These are phyloP conservation scores for Diplodia sapinea DNA, from an alignment of 2,329 filamentous ascomycete genomes.

Conservation along the genomic window DNA sequence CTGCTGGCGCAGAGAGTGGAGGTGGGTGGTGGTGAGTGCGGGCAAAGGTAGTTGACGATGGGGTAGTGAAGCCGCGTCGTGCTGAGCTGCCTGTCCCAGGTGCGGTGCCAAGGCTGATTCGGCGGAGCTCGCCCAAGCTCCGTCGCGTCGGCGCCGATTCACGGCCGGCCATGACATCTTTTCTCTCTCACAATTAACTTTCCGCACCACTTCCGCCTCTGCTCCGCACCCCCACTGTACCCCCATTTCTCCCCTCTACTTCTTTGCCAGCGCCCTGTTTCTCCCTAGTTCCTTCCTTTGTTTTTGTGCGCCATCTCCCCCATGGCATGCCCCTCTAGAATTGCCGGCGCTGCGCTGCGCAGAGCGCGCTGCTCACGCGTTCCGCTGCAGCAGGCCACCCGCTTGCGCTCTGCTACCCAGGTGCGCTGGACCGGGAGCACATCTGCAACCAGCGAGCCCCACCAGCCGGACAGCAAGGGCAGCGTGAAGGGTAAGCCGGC, in stretches of 20 bases:
- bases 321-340: slow-evolving; percentile 46
- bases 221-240: slow-evolving; percentile 18
- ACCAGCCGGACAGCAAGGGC: slow-evolving; percentile 46
- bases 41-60: slow-evolving; percentile 17
- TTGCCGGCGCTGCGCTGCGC: slow-evolving; percentile 42
- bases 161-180: slow-evolving; percentile 31
- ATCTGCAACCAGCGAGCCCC: slow-evolving; percentile 51
- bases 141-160: slow-evolving; percentile 6
- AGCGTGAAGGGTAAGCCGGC: slow-evolving; percentile 43
- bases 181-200: background rate
- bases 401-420: slow-evolving; percentile 41
- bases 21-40: slow-evolving; percentile 7
- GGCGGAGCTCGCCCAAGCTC: slow-evolving; percentile 30
- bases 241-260: background rate
- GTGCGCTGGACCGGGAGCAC: slow-evolving; percentile 46
- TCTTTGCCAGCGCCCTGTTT: background rate
- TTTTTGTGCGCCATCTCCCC: slow-evolving; percentile 27
- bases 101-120: slow-evolving; percentile 19
- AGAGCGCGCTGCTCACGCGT: slow-evolving; percentile 41
- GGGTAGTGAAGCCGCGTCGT: slow-evolving; percentile 29
- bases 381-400: slow-evolving; percentile 36
- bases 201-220: slow-evolving; percentile 1
- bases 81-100: slow-evolving; percentile 28
- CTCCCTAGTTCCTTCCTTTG: slow-evolving; percentile 5
- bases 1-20: slow-evolving; percentile 4